Base-by-base conservation (phyloP, 768 basidiomycete species). In the Russula olivacea region DNA sequence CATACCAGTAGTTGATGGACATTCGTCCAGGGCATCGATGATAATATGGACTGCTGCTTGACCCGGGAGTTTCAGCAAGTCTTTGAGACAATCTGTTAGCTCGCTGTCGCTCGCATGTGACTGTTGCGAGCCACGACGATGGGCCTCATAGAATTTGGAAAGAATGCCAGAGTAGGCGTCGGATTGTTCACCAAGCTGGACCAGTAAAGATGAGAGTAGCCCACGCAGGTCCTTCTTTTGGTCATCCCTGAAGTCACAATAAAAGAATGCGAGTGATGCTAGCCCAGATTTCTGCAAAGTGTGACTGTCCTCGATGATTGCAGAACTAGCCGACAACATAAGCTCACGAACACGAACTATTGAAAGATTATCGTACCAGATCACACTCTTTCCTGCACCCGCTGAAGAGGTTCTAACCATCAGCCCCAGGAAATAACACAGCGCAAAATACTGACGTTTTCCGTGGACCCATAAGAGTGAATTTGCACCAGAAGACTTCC, bases 1-100 rank as follows among this genome's bases (percentile, higher is more conserved):
- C 3, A n/a, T 40, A 1, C 36, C 36, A n/a, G 36, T 19, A 4
- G 28, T 49, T 2, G 21, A 23, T 1, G 61, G 61, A 36, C 54
- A 61, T 12, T 55, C 61, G 15, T 61, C 61, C 2, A 61, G 38
- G 32, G 54, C 61, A 17, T 61, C 61, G 1, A 61, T 25, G 4
- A 61, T 19, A 15, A 56, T 50, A 23, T 43, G 40, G 10, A 17
- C 21, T 12, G 40, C 28, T 0, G 47, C 34, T n/a, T 43, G 30
- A 9, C 38, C 45, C 1, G 28, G 38, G 25, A 32, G 25, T 19
- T 21, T 17, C 36, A 56, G 47, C 25, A 61, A 50, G 8, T 56
- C 38, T 21, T 40, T 55, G 4, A 61, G 48, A 34, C 61, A 61
- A 41, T 43, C 38, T 1, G 12, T 2, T 15, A 61, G 48, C 9